phyloP scores from a whole-genome alignment of 1,284 basidiomycete species.

The Trichosporon inkin region DNA sequence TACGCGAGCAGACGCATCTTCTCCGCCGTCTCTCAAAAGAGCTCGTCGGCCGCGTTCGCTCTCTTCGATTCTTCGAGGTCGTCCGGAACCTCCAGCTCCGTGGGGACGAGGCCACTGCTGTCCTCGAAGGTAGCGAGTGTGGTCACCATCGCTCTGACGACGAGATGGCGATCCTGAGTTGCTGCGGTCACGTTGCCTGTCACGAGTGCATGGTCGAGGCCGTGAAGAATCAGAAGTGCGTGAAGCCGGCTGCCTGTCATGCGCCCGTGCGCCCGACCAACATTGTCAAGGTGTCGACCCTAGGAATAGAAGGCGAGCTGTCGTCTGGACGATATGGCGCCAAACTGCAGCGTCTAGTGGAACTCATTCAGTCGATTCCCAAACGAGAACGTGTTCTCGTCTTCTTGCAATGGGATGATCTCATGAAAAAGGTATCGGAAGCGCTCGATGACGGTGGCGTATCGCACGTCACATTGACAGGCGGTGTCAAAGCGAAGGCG shows the following conservation, averaged over 20 bases:
- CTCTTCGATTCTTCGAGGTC: conserved; percentile 81
- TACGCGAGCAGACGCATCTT: conserved; percentile 79
- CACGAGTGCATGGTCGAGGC: conserved; percentile 64
- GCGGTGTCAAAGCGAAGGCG: conserved; percentile 69
- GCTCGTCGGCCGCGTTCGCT: conserved; percentile 78
- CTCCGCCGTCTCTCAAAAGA: conserved; percentile 79
- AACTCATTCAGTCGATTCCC: conserved; percentile 74
- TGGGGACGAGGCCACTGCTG: conserved; percentile 52
- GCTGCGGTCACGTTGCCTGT: conserved; percentile 84
- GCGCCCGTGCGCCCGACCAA: conserved; percentile 70
- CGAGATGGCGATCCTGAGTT: conserved; percentile 77
- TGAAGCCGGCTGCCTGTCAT: conserved; percentile 66
- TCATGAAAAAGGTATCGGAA: conserved; percentile 83
- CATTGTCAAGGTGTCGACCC: conserved; percentile 72
- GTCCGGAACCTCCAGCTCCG: conserved; percentile 82
- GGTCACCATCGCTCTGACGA: conserved; percentile 57
- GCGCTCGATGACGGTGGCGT: conserved; percentile 70
- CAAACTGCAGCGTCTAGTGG: conserved; percentile 79
- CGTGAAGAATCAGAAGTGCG: conserved; percentile 75
- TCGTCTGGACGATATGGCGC: conserved; percentile 76
- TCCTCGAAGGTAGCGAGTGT: conserved; percentile 33
- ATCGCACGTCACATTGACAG: conserved; percentile 73
- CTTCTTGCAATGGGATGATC: conserved; percentile 90
- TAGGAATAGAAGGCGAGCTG: conserved; percentile 76
- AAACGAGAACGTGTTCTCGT: conserved; percentile 76